Evolutionary conservation across 768 basidiomycete species (phyloP), one percentile per base, ranked within the genome.

Genomic region (Tylopilus subfusipes): DNA sequence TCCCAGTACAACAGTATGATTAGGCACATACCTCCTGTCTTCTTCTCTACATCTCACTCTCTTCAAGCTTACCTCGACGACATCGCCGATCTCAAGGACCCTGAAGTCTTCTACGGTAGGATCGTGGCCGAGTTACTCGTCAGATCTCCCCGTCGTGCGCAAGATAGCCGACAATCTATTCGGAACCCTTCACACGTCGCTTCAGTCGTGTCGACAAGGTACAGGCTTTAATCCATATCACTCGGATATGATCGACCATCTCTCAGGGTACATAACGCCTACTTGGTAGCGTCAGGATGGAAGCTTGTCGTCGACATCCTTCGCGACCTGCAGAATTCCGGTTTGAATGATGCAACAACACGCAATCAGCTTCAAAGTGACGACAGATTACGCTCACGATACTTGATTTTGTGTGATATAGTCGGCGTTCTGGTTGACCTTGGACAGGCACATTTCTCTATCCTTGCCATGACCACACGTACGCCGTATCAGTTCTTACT

Each of bases 201-300:
- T 18, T 78, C 75, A 47, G 68, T 79, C 38, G 75, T 88, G 42
- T 77, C 79, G n/a, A 79, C 80, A 52, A 83, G 78, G 88, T 86
- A 67, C 14, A 11, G 67, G 50, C 45, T 55, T 18, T 30, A 33
- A 33, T 59, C 29, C 25, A 9, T 53, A 50, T 55, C 19, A 16
- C 49, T 22, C 31, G 46, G 18, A 24, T 51, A 19, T 36, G 3
- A 52, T 56, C 27, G 25, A 60, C 50, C 51, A 36, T 57, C 24
- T 31, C 48, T 39, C 61, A 93, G 90, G 68, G 77, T 93, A 50
- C 90, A 93, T 69, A 93, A 93, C 65, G 69, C 82, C 9, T 91
- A 90, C 68, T 82, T 88, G 80, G 76, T 92, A 31, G 86, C 90
- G n/a, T 83, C 88, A 16, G 86, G 82, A 2, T 93, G 91, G 91